phyloP scores from a whole-genome alignment of 352 stramenopile species.

The Phytophthora agathidicida region DNA sequence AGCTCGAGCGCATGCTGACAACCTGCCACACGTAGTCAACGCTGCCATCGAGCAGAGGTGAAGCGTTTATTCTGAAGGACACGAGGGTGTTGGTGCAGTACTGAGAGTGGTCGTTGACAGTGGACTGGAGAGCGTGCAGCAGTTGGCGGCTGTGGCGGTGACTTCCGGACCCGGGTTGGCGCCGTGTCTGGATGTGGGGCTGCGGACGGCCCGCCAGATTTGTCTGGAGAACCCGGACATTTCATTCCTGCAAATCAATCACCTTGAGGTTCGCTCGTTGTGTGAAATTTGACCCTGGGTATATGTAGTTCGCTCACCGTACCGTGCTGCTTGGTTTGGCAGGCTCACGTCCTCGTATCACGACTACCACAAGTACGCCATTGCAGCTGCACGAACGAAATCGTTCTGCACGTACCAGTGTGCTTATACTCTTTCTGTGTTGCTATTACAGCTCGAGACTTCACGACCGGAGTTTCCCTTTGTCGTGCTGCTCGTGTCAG shows the following conservation, averaged over 20 bases:
- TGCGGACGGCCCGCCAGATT: constrained; percentile 80
- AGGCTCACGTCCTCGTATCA: constrained; percentile 96
- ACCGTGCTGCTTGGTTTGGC: not conserved
- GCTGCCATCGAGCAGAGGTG: constrained; percentile 91
- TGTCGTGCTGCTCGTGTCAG: constrained; percentile 97
- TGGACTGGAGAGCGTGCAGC: constrained; percentile 61
- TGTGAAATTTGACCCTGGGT: too few species aligned
- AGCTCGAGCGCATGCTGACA: constrained; percentile 92
- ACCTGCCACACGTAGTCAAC: constrained; percentile 94
- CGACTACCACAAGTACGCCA: constrained; percentile 77
- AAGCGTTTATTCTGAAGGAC: constrained; percentile 3
- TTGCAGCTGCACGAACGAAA: not conserved
- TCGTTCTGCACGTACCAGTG: not conserved
- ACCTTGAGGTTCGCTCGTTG: constrained; percentile 88
- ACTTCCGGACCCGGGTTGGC: constrained; percentile 97
- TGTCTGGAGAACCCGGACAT: constrained; percentile 84
- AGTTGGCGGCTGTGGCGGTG: constrained; percentile 96
- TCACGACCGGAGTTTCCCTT: constrained; percentile 93
- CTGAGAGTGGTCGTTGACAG: constrained; percentile 54
- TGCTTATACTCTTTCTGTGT: not conserved
- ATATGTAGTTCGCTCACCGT: not conserved
- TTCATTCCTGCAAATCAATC: constrained; percentile 97
- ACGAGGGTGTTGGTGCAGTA: not conserved
- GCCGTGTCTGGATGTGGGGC: constrained; percentile 96
- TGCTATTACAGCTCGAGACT: constrained; percentile 35